Evolutionary conservation across 2,329 filamentous ascomycete genomes (phyloP).

Genomic region (Aspergillus sp.): DNA sequence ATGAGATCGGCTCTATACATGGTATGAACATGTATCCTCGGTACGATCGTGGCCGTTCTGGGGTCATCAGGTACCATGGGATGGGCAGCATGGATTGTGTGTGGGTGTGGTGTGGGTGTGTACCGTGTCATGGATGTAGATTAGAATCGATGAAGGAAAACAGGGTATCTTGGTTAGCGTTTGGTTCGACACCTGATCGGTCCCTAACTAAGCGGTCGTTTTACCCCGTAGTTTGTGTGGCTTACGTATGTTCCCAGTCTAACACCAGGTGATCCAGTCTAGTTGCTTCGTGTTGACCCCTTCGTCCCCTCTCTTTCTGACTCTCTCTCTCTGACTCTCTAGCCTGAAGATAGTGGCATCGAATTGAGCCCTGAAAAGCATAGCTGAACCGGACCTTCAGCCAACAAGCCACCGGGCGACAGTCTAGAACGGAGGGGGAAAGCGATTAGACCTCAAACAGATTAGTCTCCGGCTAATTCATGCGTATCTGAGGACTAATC

Average conservation of each 20-base stretch:
- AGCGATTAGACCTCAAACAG: neutral
- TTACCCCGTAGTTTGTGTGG: conserved; percentile 3
- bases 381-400: neutral
- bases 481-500: conserved; percentile 2
- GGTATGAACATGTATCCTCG: no score
- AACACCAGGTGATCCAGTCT: neutral
- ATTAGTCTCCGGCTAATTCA: neutral
- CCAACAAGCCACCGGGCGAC: neutral
- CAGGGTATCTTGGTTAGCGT: no score
- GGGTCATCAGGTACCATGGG: no score
- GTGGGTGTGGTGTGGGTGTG: no score
- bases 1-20: no score
- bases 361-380: conserved; percentile 1
- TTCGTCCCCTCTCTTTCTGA: neutral
- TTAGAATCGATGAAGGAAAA: no score
- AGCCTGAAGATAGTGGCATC: neutral
- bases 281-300: neutral
- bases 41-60: no score
- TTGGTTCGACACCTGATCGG: neutral
- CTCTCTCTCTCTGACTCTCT: neutral
- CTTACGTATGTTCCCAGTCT: neutral
- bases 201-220: neutral
- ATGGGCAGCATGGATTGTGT: no score
- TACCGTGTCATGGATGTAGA: no score
- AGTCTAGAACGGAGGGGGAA: neutral